These are phyloP conservation scores for Alternaria angustiovoidea DNA, from an alignment of 2,329 filamentous ascomycete genomes.

Conservation along the genomic window DNA sequence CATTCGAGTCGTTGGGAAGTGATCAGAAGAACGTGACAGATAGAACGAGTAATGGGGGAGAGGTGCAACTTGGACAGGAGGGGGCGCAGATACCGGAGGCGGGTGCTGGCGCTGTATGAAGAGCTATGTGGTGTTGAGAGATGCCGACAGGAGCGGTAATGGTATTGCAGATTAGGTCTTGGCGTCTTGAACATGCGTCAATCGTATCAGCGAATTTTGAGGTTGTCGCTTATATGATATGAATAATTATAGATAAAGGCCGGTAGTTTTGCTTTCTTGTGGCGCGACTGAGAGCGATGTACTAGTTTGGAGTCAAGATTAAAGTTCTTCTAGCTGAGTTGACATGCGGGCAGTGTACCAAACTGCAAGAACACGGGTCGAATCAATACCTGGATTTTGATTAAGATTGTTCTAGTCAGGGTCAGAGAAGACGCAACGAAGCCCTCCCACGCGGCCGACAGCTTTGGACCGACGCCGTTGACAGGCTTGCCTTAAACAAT, in stretches of 20 bases:
- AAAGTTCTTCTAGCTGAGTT: not conserved
- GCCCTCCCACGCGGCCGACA: not conserved
- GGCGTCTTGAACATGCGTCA: too few species aligned
- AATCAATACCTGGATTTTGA: not conserved
- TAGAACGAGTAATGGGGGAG: not conserved
- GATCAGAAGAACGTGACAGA: not conserved
- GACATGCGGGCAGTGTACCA: not conserved
- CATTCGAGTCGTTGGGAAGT: constrained; percentile 33
- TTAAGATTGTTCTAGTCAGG: not conserved
- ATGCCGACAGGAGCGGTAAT: not conserved
- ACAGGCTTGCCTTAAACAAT: not conserved
- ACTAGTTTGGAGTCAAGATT: not conserved
- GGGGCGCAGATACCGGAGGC: constrained; percentile 30
- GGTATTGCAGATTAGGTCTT: not conserved
- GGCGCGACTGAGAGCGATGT: not conserved
- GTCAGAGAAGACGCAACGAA: not conserved
- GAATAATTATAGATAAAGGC: too few species aligned
- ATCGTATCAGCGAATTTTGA: too few species aligned
- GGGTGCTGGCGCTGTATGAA: constrained; percentile 30
- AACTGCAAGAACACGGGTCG: not conserved
- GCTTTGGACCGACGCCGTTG: not conserved
- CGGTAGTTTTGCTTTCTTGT: not conserved
- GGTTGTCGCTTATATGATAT: too few species aligned
- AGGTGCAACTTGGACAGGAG: constrained; percentile 34
- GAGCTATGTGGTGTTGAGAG: not conserved